These are phyloP conservation scores for Tubosaeta sp. DNA, from an alignment of 768 basidiomycete species.

Conservation along the genomic window DNA sequence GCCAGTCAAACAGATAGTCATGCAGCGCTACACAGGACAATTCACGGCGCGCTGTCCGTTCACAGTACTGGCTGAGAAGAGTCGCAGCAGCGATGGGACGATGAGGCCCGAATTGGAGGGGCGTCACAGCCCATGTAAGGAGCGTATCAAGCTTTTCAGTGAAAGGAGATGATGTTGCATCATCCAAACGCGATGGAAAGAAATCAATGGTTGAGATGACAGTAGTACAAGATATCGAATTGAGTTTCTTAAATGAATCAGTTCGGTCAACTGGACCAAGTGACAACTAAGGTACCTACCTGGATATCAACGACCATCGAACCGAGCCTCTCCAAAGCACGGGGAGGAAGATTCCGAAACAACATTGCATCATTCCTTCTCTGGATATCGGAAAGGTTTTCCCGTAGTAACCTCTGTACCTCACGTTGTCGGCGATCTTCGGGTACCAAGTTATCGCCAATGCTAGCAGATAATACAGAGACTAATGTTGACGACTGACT, in stretches of 20 bases:
- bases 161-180: slow-evolving; percentile 41
- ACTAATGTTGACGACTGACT: slow-evolving; percentile 39
- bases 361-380: slow-evolving; percentile 78
- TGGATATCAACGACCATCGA: slow-evolving; percentile 57
- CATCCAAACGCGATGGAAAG: slow-evolving; percentile 44
- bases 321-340: slow-evolving; percentile 54
- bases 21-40: slow-evolving; percentile 61
- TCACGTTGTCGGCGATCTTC: slow-evolving; percentile 35
- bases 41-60: slow-evolving; percentile 61
- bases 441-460: slow-evolving; percentile 23
- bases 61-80: slow-evolving; percentile 60
- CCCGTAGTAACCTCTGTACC: slow-evolving; percentile 46
- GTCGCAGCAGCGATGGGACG: slow-evolving; percentile 72
- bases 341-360: slow-evolving; percentile 62
- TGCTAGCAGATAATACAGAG: slow-evolving; percentile 40
- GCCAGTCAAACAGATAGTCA: slow-evolving; percentile 77
- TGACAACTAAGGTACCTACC: slow-evolving; percentile 19
- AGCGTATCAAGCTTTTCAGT: slow-evolving; percentile 69
- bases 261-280: neutral
- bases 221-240: slow-evolving; percentile 66
- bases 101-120: slow-evolving; percentile 79
- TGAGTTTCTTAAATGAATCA: slow-evolving; percentile 53
- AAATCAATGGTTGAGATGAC: slow-evolving; percentile 55
- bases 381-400: slow-evolving; percentile 66
- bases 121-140: slow-evolving; percentile 77